phyloP scores from a whole-genome alignment of 495 filamentous ascomycete genomes.

The Penicillium pulvis region DNA sequence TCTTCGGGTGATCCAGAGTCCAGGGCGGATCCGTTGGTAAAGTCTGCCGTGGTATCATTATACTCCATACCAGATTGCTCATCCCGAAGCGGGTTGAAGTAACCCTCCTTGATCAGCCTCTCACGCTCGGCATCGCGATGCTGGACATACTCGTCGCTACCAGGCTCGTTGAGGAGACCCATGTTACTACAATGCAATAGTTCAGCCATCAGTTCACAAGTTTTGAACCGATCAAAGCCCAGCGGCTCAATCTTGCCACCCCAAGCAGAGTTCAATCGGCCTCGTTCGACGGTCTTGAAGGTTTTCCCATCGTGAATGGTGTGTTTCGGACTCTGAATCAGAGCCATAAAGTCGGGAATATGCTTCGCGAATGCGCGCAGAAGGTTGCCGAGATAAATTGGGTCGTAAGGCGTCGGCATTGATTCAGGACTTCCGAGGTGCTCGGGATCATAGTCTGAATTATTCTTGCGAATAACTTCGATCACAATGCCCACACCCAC shows the following conservation, averaged over 20 bases:
- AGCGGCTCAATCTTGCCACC: slow-evolving; percentile 90
- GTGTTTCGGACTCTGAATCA: slow-evolving; percentile 71
- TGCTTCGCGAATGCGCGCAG: slow-evolving; percentile 86
- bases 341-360: slow-evolving; percentile 93
- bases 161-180: slow-evolving; percentile 90
- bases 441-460: slow-evolving; percentile 97
- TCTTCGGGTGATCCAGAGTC: slow-evolving; percentile 47
- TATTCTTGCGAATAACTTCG: slow-evolving; percentile 98
- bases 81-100: slow-evolving; percentile 39
- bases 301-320: slow-evolving; percentile 61
- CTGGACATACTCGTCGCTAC: slow-evolving; percentile 84
- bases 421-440: slow-evolving; percentile 75
- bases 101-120: slow-evolving; percentile 69
- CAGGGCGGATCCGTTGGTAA: slow-evolving; percentile 39
- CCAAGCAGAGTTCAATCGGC: slow-evolving; percentile 80
- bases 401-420: slow-evolving; percentile 80
- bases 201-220: slow-evolving; percentile 98
- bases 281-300: slow-evolving; percentile 58
- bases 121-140: slow-evolving; percentile 82
- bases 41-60: slow-evolving; percentile 51
- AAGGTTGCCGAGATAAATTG: slow-evolving; percentile 94
- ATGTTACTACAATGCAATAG: slow-evolving; percentile 98
- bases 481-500: slow-evolving; percentile 98
- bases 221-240: slow-evolving; percentile 98
- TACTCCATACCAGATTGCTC: slow-evolving; percentile 47